Base-by-base conservation (phyloP, 176 grass and related monocot genomes). In the Avena insularis region DNA sequence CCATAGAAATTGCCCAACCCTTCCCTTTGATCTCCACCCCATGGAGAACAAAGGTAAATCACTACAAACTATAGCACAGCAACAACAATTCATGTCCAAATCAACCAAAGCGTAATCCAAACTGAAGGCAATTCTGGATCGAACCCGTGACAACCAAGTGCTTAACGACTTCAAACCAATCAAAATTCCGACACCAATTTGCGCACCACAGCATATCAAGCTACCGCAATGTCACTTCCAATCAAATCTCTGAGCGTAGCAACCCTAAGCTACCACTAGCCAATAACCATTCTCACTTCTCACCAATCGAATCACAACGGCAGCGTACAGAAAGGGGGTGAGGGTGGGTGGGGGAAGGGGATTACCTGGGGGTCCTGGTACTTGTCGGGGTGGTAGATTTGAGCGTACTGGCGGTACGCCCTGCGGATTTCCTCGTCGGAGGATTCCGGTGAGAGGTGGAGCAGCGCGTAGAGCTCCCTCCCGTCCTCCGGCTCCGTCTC, bases 301-400 rank as follows among this genome's bases (percentile, higher is more conserved):
- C 71, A 25, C 13, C 50, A 23, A 72, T 36, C 71, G 21, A 83
- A 86, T 71, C 62, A 72, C 53, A 27, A 4, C 31, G 6, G 60
- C 60, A 3, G 33, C 13, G 5, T 16, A 16, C 5, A 5, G 50
- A 17, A 45, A 16, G 46, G 47, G 65, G 33, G 15, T 4, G n/a
- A 6, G n/a, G 68, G 20, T 2, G 59, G 20, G 38, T 2, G 45
- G 71, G 3, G 43, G 45, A 20, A 45, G 81, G 8, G 82, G 12
- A 7, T 35, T 84, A 97, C 95, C 80, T 97, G 90, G 21, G 61
- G 58, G 21, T 94, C 90, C 57, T 90, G 92, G 78, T 97, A 94
- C 84, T 97, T 97, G 88, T 97, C 95, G 38, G 95, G 95, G 77
- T 94, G 95, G 90, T 97, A 97, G 86, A 97, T 91, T 94, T 97